Base-by-base conservation (phyloP, 202 grass and related monocot genomes). In the Elaeis oleifera region DNA sequence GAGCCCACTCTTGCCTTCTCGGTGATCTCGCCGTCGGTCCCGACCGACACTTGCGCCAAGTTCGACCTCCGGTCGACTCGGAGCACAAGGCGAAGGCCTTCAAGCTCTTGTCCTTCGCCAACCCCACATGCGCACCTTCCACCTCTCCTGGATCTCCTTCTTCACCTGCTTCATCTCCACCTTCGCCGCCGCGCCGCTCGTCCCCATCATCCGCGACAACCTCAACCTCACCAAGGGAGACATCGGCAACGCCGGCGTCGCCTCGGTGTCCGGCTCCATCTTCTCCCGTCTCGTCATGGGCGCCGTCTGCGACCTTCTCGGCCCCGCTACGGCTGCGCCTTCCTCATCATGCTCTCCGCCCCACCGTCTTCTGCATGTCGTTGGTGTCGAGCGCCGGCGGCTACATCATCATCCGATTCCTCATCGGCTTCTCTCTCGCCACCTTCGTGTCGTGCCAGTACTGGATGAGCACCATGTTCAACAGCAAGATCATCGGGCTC, bases 381-480 rank as follows among this genome's bases (percentile, higher is more conserved):
- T 25, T 90, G 6, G 56, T 90, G 2, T 64, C 84, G 1, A 16
- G 4, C n/a, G 74, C 90, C 13, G 64, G 50, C 0, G 90, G 90
- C 0, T 95, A 82, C 71, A 95, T 95, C 59, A 16, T 11, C 4
- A 57, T 95, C 2, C 63, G 85, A 6, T 95, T 95, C 81, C 55
- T 95, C 4, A 90, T 95, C 18, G 85, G 90, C 6, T 86, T 95
- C 68, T 87, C 85, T 0, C 80, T 95, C 0, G 90, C 90, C 0
- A 95, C 90, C 0, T 95, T 95, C 50, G 85, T 89, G 6, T 81
- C 90, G 0, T 95, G 90, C 64, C 90, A 95, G 68, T 95, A 95
- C 54, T 95, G 90, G 90, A 95, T 83, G 82, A 89, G 85, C 74
- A 95, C 90, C 18, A 95, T 90, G 90, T 95, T 95, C 78, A 95